Evolutionary conservation across 2,329 filamentous ascomycete species (phyloP), one percentile per base, ranked within the genome.

Genomic region (Fusarium humuli): DNA sequence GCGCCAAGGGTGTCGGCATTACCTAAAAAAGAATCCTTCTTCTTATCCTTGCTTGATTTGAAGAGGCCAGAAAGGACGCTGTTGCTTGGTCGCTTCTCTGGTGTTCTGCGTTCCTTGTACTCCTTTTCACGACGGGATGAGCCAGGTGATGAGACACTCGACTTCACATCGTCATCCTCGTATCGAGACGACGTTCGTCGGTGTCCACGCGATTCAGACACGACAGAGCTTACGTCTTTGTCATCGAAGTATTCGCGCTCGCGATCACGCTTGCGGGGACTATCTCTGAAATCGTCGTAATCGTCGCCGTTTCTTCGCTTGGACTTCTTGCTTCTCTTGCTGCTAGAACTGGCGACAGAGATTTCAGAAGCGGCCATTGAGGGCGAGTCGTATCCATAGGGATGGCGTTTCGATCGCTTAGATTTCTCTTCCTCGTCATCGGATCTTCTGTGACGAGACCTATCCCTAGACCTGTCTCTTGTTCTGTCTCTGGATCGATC

Each of bases 1-100:
- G 86, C 87, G 88, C 88, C 88, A 88, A 86, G 83, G 85, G 85
- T 90, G 86, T 83, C 88, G 88, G 89, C 87, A 85, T 87, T 88
- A 90, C 81, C 89, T 90, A 90, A 90, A 90, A 91, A 90, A 90
- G 88, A 88, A 81, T 85, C 79, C 79, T 82, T 81, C 67, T 77
- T 77, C 67, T 77, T 77, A 60, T 81, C 80, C 52, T 80, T 81
- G 70, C 80, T 80, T 13, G 80, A 79, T 65, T 83, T 84, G 77
- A 85, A 82, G 65, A 86, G 81, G 72, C 81, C 81, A 57, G 87
- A 86, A 69, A 88, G 82, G 25, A 85, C 78, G 40, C 83, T 80
- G 52, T 78, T 80, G 58, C 79, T 80, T 23, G 80, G 79, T 54
- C 79, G 75, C 71, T 82, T 86, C 68, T 78, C 81, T 14, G 62